These are phyloP conservation scores for Gonapodya prolifera DNA, from an alignment of 192 early-diverging fungal species.

Conservation along the genomic window DNA sequence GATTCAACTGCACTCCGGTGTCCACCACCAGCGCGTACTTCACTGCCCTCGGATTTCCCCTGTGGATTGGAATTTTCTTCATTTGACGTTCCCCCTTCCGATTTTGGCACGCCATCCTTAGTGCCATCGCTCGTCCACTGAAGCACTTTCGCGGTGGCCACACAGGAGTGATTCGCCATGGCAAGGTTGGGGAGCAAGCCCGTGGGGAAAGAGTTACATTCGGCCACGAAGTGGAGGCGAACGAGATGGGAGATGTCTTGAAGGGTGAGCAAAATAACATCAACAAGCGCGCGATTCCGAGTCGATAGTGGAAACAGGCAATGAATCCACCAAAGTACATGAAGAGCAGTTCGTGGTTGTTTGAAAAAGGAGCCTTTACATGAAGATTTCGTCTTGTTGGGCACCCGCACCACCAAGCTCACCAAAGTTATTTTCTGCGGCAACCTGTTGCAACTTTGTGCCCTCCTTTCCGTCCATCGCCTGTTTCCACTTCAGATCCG, in stretches of 20 bases:
- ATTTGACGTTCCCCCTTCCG: too few relatives aligned
- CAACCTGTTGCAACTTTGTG: neutral
- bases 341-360: neutral
- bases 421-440: neutral
- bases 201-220: neutral
- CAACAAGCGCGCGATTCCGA: neutral
- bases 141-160: neutral
- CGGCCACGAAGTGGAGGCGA: neutral
- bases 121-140: too few relatives aligned
- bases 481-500: neutral
- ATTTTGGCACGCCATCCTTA: too few relatives aligned
- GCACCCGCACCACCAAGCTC: neutral
- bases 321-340: too few relatives aligned
- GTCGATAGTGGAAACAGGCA: too few relatives aligned
- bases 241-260: neutral
- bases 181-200: neutral
- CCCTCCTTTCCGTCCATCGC: neutral
- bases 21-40: too few relatives aligned
- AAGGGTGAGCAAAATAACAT: neutral
- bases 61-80: too few relatives aligned
- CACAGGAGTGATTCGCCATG: neutral
- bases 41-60: too few relatives aligned
- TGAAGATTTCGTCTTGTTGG: neutral
- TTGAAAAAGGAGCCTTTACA: neutral
- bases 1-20: too few relatives aligned